Base-by-base conservation (phyloP, 2,329 filamentous ascomycete genomes). In the Trichoderma afroharzianum region DNA sequence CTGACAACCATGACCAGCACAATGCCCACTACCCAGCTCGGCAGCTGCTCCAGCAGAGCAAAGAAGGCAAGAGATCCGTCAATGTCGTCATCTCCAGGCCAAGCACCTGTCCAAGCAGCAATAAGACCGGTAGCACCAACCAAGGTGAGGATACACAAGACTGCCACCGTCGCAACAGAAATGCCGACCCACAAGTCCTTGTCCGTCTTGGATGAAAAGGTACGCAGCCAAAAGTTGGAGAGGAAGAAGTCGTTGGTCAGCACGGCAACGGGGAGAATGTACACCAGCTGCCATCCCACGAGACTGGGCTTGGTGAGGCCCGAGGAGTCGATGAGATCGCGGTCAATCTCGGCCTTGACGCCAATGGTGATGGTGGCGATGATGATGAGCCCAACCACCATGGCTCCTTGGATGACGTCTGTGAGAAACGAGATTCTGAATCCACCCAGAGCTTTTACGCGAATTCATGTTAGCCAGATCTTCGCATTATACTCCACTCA, bases 161-260 rank as follows among this genome's bases (percentile, higher is more conserved):
- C 89, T 28, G 84, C 85, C 4, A 88, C 82, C 8, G 87, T 87
- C 21, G 93, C 92, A 63, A 93, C 85, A n/a, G 87, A 87, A 33
- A 93, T 87, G 63, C 93, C 93, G 69, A 95, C 85, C 85, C 89
- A 91, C 47, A 73, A 26, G 64, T 73, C 70, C 70, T 73, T 73
- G 70, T 73, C 72, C 15, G 72, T 71, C 64, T 73, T 73, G 70
- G 72, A 73, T 18, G 71, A 72, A 69, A 59, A 47, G 43, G 71
- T 62, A 9, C 50, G 67, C 50, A 61, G 39, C 70, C 71, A 71
- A 36, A 71, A 94, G 75, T 89, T 91, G 36, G 92, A 93, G 57
- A 96, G 85, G 84, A 96, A 96, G 85, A 96, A 95, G 83, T 95
- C 91, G 82, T 95, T 96, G 72, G 93, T 95, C 70, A 95, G 79